These are phyloP conservation scores for Microstegium vimineum DNA, from an alignment of 176 grass and related monocot species.

Conservation along the genomic window DNA sequence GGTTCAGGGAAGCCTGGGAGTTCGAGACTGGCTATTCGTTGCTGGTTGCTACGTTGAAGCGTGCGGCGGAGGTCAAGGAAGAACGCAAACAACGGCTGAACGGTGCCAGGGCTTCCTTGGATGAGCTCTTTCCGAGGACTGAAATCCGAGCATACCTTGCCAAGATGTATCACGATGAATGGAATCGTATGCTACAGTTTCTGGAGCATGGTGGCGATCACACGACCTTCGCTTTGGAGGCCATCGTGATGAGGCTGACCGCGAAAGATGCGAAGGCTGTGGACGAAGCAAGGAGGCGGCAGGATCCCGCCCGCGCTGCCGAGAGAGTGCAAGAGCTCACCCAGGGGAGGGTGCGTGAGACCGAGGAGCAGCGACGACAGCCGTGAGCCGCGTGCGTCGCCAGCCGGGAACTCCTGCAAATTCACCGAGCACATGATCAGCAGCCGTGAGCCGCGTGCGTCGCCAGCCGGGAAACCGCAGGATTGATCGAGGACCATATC, in stretches of 20 bases:
- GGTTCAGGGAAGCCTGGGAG: neutral
- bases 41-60: neutral
- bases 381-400: too few species aligned
- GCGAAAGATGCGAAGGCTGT: neutral
- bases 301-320: neutral
- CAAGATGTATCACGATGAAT: neutral
- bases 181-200: neutral
- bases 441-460: too few species aligned
- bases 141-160: neutral
- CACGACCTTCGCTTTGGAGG: neutral
- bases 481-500: too few species aligned
- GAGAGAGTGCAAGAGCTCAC: too few species aligned
- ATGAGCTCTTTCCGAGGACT: slow-evolving; percentile 9
- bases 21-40: slow-evolving; percentile 6
- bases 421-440: too few species aligned
- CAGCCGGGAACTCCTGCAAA: too few species aligned
- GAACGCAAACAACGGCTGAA: neutral
- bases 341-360: too few species aligned
- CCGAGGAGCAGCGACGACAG: too few species aligned
- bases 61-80: neutral
- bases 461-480: too few species aligned
- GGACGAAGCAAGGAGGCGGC: neutral
- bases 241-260: neutral
- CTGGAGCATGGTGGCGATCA: neutral
- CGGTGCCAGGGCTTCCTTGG: neutral